A percentile compares a stretch with the other conserved stretches of the same genome.
These are phyloP conservation scores for Trichoderma aggressivum DNA, from an alignment of 2,329 filamentous ascomycete genomes.

Conservation along the genomic window DNA sequence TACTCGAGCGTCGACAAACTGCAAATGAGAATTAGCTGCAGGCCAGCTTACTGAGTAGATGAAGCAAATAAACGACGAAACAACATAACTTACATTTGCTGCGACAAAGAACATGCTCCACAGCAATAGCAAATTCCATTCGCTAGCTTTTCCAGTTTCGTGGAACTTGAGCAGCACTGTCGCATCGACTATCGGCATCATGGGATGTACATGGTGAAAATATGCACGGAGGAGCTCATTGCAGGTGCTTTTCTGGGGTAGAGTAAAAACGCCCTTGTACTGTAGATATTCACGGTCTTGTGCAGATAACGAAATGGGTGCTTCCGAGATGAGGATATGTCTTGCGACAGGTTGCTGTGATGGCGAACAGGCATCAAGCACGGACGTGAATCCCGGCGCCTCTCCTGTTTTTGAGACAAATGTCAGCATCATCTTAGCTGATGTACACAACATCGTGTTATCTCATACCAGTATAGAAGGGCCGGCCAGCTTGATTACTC, in stretches of 20 bases:
- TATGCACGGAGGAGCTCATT: neutral
- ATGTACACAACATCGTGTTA: too few species aligned
- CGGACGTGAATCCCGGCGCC: neutral
- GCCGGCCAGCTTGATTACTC: neutral
- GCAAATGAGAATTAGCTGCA: neutral
- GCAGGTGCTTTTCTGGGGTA: neutral
- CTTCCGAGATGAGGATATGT: neutral
- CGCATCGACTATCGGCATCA: conserved; percentile 9
- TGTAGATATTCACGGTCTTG: neutral
- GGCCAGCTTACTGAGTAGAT: neutral
- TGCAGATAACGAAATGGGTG: neutral
- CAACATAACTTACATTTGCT: neutral
- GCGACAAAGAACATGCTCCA: conserved; percentile 15
- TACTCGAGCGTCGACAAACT: neutral
- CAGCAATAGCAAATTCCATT: neutral
- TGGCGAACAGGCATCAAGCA: neutral
- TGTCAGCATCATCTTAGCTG: neutral
- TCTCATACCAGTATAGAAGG: neutral
- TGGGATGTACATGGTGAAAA: conserved; percentile 9
- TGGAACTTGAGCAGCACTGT: neutral
- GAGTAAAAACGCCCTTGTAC: neutral
- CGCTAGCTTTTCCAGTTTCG: neutral
- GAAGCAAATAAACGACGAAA: neutral
- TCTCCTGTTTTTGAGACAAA: neutral
- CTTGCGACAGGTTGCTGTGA: neutral